Evolutionary conservation across 2,329 filamentous ascomycete species (phyloP), one percentile per base, ranked within the genome.

Genomic region (Aspergillus hiratsukae): DNA sequence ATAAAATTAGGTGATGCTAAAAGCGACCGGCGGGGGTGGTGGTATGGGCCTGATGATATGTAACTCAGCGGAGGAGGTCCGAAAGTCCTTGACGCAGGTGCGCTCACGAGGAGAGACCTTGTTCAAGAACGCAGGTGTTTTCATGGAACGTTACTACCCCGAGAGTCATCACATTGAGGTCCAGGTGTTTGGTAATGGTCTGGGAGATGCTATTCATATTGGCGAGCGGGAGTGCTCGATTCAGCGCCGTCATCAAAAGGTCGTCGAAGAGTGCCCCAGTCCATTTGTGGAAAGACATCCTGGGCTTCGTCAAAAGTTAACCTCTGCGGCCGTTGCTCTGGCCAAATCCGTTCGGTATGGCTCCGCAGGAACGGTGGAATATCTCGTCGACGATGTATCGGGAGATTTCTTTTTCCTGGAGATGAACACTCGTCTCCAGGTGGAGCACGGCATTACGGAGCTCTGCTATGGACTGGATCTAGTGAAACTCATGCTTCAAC

Each of bases 291-390:
- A 75, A 50, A 74, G 66, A 48, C 73, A 79, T 53, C 70, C 72
- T 78, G 84, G 72, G 81, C 85, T 84, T 79, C 87, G 66, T 72
- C 83, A 76, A 81, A 85, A 71, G 82, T 83, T 84, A 10, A 73
- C 77, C 1, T 85, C 86, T 3, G 81, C 88, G 11, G 90, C 91
- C 3, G 88, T 95, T 4, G 83, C 85, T n/a, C 75, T 85, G 19
- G 81, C 81, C 0, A 76, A 79, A 61, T 79, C 76, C 0, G 77
- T 83, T 56, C 74, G 76, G 3, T 96, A 96, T 66, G 87, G 88
- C n/a, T 90, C 89, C 7, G 91, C 90, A 8, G 91, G 91, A 1
- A 96, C 91, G 0, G 88, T 96, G 21, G 91, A 96, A 74, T 96
- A 91, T 68, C 88, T 96, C 48, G 87, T 96, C 4, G 91, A 96